Evolutionary conservation across 2,329 filamentous ascomycete species (phyloP), one percentile per base, ranked within the genome.

Genomic region (Paracoccidioides brasiliensis): DNA sequence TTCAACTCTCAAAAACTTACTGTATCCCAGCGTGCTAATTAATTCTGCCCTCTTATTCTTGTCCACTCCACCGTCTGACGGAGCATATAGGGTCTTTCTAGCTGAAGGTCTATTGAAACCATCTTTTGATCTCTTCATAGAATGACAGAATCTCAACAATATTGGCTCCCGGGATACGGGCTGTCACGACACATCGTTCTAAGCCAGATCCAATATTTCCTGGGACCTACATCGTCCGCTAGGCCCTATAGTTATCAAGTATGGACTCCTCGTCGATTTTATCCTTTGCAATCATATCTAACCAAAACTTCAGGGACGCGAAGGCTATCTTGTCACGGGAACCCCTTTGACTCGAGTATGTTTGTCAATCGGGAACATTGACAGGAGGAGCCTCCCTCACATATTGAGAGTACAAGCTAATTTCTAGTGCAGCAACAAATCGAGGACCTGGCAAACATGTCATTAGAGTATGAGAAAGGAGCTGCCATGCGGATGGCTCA

Each of bases 181-280:
- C 70, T 77, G n/a, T 76, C 74, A 45, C 70, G 74, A 43, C 74
- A 76, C 56, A 71, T 77, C 55, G 73, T 77, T 46, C 66, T 77
- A 49, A 71, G 72, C 44, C 72, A 76, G 50, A 73, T 76, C 51
- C 74, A 76, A 56, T 76, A 72, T 59, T 75, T 75, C 57, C 69
- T 77, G 32, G 74, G 74, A 9, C 74, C 74, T 43, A 69, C 69
- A 55, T 72, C 74, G 55, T 72, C 72, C 7, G 74, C 72, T 40
- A 67, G 74, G 57, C 74, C 74, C 42, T 77, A 72, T 60, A 73
- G 68, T 53, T 75, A 75, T 58, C 73, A 76, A 67, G 73, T 74
- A 72, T 52, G 42, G 15, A 33, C 44, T 43, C 15, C 40, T 56
- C 37, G 10, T 42, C 49, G 52, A 55, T 49, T 55, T 57, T 40